A percentile compares a stretch with the other conserved stretches of the same genome.
Conservation (phyloP, 2,329 filamentous ascomycete species). For the Thyridium curvatum region DNA sequence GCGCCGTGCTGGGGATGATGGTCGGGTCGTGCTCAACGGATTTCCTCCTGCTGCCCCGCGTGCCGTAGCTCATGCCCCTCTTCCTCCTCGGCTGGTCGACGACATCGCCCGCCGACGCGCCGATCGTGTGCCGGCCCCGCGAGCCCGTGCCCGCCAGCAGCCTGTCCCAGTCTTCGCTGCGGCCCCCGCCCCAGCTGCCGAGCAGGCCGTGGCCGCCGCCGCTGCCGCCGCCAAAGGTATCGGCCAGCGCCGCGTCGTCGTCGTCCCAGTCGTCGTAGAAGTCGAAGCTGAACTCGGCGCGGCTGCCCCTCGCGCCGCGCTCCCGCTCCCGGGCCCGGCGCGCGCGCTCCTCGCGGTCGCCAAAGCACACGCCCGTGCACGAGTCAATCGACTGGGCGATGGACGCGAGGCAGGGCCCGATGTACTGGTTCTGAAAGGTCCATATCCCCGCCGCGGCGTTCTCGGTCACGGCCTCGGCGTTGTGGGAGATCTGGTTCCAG, state of each 20-base stretch:
- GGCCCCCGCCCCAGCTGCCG: slow-evolving; percentile 61
- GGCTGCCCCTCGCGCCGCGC: slow-evolving; percentile 38
- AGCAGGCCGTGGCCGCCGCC: slow-evolving; percentile 54
- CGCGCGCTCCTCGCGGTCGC: slow-evolving; percentile 66
- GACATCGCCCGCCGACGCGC: slow-evolving; percentile 26
- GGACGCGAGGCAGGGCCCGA: slow-evolving; percentile 71
- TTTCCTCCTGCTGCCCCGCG: slow-evolving; percentile 47
- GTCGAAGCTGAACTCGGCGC: slow-evolving; percentile 83
- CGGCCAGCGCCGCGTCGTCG: slow-evolving; percentile 31
- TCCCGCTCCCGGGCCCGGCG: slow-evolving; percentile 62
- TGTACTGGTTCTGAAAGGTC: slow-evolving; percentile 79
- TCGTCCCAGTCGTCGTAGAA: slow-evolving; percentile 97
- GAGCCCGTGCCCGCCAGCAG: slow-evolving; percentile 65
- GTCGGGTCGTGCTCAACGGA: slow-evolving; percentile 62
- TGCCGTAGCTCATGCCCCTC: slow-evolving; percentile 85
- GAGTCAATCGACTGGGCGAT: slow-evolving; percentile 62
- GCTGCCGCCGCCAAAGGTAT: slow-evolving; percentile 12
- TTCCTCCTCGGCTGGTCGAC: slow-evolving; percentile 64
- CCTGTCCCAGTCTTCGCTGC: slow-evolving; percentile 74
- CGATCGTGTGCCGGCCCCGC: slow-evolving; percentile 24
- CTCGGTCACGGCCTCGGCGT: slow-evolving; percentile 82
- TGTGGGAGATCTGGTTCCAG: slow-evolving; percentile 81
- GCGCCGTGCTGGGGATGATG: slow-evolving; percentile 81
- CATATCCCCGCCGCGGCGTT: slow-evolving; percentile 88
- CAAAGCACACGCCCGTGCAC: slow-evolving; percentile 65